A percentile compares a stretch with the other conserved stretches of the same genome.
Evolutionary conservation across 768 basidiomycete species (phyloP).

Genomic region (Hydnum rufescens): DNA sequence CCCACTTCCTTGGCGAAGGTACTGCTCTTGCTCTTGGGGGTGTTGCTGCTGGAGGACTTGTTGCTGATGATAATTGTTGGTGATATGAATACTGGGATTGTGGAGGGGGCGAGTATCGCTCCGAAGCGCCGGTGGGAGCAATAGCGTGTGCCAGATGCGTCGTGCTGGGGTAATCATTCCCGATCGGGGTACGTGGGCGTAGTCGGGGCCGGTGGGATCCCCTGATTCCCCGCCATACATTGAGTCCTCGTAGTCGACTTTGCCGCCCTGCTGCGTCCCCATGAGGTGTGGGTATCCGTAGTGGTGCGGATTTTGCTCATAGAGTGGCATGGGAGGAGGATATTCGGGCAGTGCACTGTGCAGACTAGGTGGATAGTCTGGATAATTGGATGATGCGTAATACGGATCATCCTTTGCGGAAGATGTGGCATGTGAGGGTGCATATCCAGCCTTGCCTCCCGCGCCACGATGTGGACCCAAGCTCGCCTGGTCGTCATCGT

Average conservation of each 20-base stretch:
- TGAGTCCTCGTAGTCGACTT: not conserved
- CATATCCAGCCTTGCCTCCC: conserved; percentile 2
- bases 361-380: conserved; percentile 7
- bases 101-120: too few species aligned
- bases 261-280: not conserved
- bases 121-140: too few species aligned
- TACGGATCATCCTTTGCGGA: conserved; percentile 6
- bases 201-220: too few species aligned
- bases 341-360: conserved; percentile 6
- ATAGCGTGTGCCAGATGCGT: too few species aligned
- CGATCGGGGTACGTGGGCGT: too few species aligned
- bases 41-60: too few species aligned
- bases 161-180: too few species aligned
- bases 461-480: conserved; percentile 18
- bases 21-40: too few species aligned
- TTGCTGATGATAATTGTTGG: too few species aligned
- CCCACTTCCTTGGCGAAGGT: too few species aligned
- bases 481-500: conserved; percentile 45
- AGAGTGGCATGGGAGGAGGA: conserved; percentile 11
- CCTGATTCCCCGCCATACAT: too few species aligned
- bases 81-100: too few species aligned
- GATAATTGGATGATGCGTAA: conserved; percentile 3
- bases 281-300: not conserved
- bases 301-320: conserved; percentile 6
- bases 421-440: conserved; percentile 5